Conservation (phyloP, 2,329 filamentous ascomycete genomes). For the Aspergillus neotritici region DNA sequence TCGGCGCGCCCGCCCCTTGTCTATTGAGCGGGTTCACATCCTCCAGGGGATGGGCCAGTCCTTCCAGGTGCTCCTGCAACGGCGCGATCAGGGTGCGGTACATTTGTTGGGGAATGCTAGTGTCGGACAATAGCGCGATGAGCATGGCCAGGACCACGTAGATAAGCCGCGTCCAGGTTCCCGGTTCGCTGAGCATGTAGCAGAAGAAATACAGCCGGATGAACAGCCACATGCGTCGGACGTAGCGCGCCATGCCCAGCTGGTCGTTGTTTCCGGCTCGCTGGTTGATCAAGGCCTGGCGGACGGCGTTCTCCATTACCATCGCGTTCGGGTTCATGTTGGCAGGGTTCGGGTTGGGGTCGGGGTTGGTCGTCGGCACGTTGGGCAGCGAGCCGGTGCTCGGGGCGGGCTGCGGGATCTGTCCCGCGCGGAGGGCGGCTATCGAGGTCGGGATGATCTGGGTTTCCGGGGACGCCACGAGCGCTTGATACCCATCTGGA, state of each 20-base stretch:
- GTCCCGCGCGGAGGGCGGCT: constrained; percentile 10
- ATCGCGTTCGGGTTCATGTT: constrained; percentile 13
- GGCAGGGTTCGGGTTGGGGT: too few relatives aligned
- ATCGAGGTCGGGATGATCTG: constrained; percentile 15
- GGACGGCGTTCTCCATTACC: constrained; percentile 27
- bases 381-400: constrained; percentile 1
- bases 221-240: constrained; percentile 52
- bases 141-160: constrained; percentile 36
- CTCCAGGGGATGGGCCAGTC: constrained; percentile 31
- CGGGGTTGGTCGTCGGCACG: constrained; percentile 5
- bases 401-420: background rate
- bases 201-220: constrained; percentile 54
- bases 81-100: constrained; percentile 33
- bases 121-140: constrained; percentile 38
- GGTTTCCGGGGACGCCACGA: constrained; percentile 37
- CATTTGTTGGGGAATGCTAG: constrained; percentile 33
- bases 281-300: constrained; percentile 29
- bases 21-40: constrained; percentile 14
- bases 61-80: constrained; percentile 42
- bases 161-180: constrained; percentile 40
- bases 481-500: constrained; percentile 41
- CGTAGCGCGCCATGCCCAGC: constrained; percentile 36
- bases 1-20: constrained; percentile 1
- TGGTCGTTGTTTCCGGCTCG: constrained; percentile 20
- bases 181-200: constrained; percentile 52